A percentile compares a stretch with the other conserved stretches of the same genome.
Evolutionary conservation across 441 rosid genomes (phyloP).

Genomic region (Pelargonium hybrid): DNA sequence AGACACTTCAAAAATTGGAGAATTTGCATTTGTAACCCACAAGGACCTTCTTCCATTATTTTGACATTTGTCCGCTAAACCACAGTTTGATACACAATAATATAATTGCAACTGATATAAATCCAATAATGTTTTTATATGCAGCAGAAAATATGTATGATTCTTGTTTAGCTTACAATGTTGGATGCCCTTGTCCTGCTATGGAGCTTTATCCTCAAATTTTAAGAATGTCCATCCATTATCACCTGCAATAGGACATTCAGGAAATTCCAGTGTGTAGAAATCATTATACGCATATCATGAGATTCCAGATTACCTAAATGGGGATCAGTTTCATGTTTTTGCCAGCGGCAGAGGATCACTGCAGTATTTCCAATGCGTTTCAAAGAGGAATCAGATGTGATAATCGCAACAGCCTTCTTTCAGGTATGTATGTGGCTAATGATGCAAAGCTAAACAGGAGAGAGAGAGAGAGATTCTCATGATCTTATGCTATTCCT

Average conservation of each 20-base stretch:
- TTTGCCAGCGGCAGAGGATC: slow-evolving; percentile 42
- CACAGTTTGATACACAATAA: not conserved
- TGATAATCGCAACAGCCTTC: slow-evolving; percentile 67
- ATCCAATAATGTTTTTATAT: not conserved
- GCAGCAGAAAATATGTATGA: not conserved
- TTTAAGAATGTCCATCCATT: not conserved
- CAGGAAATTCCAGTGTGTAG: not conserved
- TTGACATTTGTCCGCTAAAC: not conserved
- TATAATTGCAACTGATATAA: not conserved
- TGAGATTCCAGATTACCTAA: not conserved
- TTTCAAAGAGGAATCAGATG: slow-evolving; percentile 72
- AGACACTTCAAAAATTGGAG: not conserved
- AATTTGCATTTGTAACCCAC: not conserved
- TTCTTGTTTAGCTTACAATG: not conserved
- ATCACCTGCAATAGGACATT: not conserved
- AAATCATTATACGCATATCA: not conserved
- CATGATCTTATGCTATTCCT: not conserved
- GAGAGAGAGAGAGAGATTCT: not conserved
- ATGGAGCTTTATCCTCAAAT: too few species aligned
- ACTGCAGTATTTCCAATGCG: slow-evolving; percentile 80
- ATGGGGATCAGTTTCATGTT: slow-evolving; percentile 3
- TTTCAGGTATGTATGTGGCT: slow-evolving; percentile 44
- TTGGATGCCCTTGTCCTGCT: not conserved
- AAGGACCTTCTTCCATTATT: too few species aligned
- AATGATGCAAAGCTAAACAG: not conserved